Base-by-base conservation (phyloP, 768 basidiomycete genomes). In the Tylopilus sp. region DNA sequence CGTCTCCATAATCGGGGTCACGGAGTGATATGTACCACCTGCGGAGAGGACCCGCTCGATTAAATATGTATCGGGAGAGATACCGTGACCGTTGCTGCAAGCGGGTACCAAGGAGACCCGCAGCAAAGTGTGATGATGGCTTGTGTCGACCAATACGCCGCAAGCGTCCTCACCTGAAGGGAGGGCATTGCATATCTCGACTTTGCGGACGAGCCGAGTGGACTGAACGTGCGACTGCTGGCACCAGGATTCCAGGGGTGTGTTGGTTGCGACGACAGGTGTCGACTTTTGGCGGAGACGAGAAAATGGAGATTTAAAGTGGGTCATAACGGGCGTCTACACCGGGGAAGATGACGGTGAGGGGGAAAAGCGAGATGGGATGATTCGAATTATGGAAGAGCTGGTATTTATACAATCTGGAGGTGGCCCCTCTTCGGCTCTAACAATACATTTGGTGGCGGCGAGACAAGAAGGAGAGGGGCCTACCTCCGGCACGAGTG, bases 11-110 rank as follows among this genome's bases (percentile, higher is more conserved):
- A 52, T 39, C 12, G 44, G 50, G 21, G 50, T 43, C 4, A 52
- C 60, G 3, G 40, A 49, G 10, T 58, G 56, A 31, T 43, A 36
- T 5, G 38, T 28, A 12, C 53, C 57, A 6, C 13, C 21, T 0
- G 50, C 43, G 13, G 60, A 56, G 17, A 63, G 50, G 20, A 62
- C 48, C 3, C 61, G 56, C 41, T 62, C 60, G 9, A 62, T 26
- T 15, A 62, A 44, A 1, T 56, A 13, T 0, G 43, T 41, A 6
- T 56, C 51, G 6, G n/a, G 43, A 1, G 30, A 31, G 0, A 8
- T 0, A 15, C 31, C 12, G 6, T 28, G 6, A 1, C 6, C 25
- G 11, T 17, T n/a, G n/a, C n/a, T 15, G 3, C 9, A 7, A 1
- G 5, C 3, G 4, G 51, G 39, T 2, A 2, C 39, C 28, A 52